phyloP scores from a whole-genome alignment of 1,284 basidiomycete species.

The Fomitopsis pinicola region DNA sequence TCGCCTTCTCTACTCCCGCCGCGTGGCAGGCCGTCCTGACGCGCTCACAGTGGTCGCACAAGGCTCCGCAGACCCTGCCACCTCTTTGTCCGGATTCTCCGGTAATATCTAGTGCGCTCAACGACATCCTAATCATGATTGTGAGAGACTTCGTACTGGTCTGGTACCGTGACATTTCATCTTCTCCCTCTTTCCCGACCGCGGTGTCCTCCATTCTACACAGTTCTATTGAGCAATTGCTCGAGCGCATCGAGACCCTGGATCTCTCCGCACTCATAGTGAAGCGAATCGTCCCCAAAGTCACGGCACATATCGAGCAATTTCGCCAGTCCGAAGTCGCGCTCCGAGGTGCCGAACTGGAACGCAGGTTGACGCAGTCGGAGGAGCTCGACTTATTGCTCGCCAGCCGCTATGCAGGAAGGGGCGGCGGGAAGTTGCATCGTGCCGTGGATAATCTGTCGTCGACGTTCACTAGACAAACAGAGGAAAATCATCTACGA shows the following conservation, averaged over 20 bases:
- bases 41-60: constrained; percentile 80
- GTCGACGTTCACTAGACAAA: constrained; percentile 83
- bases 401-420: constrained; percentile 71
- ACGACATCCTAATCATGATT: constrained; percentile 76
- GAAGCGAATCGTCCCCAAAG: constrained; percentile 78
- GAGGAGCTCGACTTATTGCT: constrained; percentile 84
- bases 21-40: constrained; percentile 87
- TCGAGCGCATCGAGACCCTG: constrained; percentile 51
- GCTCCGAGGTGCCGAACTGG: constrained; percentile 69
- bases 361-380: constrained; percentile 76
- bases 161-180: constrained; percentile 84
- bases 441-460: constrained; percentile 82
- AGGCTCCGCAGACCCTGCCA: constrained; percentile 56
- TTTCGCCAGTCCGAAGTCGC: constrained; percentile 90
- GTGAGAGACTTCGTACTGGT: constrained; percentile 79
- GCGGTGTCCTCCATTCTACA: constrained; percentile 80
- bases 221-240: constrained; percentile 54
- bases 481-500: constrained; percentile 84
- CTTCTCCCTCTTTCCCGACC: constrained; percentile 82
- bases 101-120: constrained; percentile 61
- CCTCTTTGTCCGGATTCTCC: constrained; percentile 59
- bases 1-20: constrained; percentile 84
- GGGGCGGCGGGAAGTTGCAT: constrained; percentile 62
- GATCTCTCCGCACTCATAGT: constrained; percentile 81
- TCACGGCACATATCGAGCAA: constrained; percentile 86